Base-by-base conservation (phyloP, 148 eudicot species). In the Cornus suecica region DNA sequence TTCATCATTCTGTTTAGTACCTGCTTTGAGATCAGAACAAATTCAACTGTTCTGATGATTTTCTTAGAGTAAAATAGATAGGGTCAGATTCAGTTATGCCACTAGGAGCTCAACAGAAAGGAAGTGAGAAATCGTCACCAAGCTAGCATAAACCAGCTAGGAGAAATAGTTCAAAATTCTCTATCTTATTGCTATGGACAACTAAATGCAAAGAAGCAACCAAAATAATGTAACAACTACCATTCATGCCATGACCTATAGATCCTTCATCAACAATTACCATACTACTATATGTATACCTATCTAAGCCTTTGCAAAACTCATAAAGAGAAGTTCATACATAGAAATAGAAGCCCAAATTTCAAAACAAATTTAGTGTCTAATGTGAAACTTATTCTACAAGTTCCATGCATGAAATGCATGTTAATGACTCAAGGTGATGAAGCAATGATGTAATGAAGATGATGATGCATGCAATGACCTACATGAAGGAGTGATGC, bases 281-380 rank as follows among this genome's bases (percentile, higher is more conserved):
- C 63, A 66, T 48, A 74, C 18, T 34, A 29, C 26, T 74, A 74
- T 48, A 74, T n/a, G n/a, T 16, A 74, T 74, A 74, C 41, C 62
- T 16, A 23, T 7, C 70, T 34, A 28, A 65, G 25, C 52, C 27
- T 66, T 64, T 3, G 26, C 42, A 16, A 48, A 48, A 11, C 54
- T 2, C 54, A 48, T 14, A 5, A 48, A 48, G 54, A 48, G 54
- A 48, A 48, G 54, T 48, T 48, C 18, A 48, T n/a, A n/a, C n/a
- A n/a, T 48, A 48, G 54, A 48, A 48, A 11, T 48, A 16, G 18
- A 48, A 48, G 18, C 54, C 54, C 54, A 48, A 48, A 48, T 16
- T 48, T 18, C 7, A 48, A 48, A 48, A 11, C 54, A 48, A 48
- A 48, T 16, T 48, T 48, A 37, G 42, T 48, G 54, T 13, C 54